A percentile compares a stretch with the other conserved stretches of the same genome.
Evolutionary conservation across 306 rosid species (phyloP).

Genomic region (Corylus americana): DNA sequence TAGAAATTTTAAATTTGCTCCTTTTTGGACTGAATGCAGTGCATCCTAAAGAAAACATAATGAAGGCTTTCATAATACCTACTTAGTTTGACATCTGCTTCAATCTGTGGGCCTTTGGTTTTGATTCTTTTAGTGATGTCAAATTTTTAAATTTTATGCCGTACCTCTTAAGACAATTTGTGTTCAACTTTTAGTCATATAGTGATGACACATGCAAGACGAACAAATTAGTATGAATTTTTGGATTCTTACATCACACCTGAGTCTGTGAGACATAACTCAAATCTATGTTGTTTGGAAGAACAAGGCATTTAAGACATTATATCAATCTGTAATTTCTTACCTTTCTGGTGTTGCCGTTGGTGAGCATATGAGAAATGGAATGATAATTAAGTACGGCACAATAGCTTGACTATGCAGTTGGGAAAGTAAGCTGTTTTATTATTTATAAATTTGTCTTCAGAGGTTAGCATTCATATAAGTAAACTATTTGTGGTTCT

Average conservation of each 20-base stretch:
- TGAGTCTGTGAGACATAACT: not conserved
- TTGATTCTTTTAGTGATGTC: not conserved
- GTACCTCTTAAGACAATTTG: not conserved
- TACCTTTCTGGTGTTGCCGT: not conserved
- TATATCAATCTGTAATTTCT: not conserved
- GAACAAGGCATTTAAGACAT: not conserved
- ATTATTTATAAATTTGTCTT: not conserved
- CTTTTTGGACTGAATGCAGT: not conserved
- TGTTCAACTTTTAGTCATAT: not conserved
- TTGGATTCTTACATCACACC: not conserved
- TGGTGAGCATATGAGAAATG: not conserved
- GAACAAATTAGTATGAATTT: not conserved
- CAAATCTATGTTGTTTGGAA: not conserved
- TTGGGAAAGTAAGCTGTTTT: not conserved
- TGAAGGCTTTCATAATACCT: not conserved
- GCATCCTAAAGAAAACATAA: not conserved
- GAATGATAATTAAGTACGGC: not conserved
- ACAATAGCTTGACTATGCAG: not conserved
- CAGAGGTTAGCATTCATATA: not conserved
- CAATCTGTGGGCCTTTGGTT: not conserved
- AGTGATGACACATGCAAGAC: not conserved
- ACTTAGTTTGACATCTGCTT: not conserved
- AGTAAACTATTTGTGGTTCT: conserved; percentile 7
- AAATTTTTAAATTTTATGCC: not conserved
- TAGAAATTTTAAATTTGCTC: not conserved